A percentile compares a stretch with the other conserved stretches of the same genome.
Evolutionary conservation across 148 eudicot genomes (phyloP).

Genomic region (Mesembryanthemum crystallinum): DNA sequence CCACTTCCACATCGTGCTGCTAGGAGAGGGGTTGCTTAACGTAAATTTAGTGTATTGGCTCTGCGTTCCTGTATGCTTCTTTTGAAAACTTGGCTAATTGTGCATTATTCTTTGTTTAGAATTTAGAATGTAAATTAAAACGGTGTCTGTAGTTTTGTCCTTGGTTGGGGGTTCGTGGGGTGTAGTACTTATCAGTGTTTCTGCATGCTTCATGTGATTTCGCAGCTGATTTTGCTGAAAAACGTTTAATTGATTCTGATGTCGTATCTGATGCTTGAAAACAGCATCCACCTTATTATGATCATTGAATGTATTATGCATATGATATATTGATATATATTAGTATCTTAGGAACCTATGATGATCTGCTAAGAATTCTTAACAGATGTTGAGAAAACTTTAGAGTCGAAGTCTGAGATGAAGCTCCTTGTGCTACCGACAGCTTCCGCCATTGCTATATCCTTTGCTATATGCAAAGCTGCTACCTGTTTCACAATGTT

Average conservation of each 20-base stretch:
- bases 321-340: not conserved
- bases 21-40: not conserved
- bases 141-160: not conserved
- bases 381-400: conserved; percentile 37
- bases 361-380: conserved; percentile 7
- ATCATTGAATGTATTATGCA: not conserved
- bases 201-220: no score
- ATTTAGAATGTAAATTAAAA: not conserved
- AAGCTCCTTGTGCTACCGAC: conserved; percentile 54
- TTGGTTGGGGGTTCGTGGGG: not conserved
- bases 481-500: conserved; percentile 41
- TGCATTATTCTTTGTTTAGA: not conserved
- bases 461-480: conserved; percentile 64
- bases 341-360: not conserved
- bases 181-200: no score
- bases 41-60: not conserved
- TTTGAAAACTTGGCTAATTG: not conserved
- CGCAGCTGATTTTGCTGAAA: no score
- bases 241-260: no score
- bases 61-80: not conserved
- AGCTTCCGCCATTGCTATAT: conserved; percentile 64
- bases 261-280: not conserved
- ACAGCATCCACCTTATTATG: not conserved
- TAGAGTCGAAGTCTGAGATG: conserved; percentile 33
- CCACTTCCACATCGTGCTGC: not conserved